Conservation (phyloP, 2,329 filamentous ascomycete species). For the Alternaria brassicicola region DNA sequence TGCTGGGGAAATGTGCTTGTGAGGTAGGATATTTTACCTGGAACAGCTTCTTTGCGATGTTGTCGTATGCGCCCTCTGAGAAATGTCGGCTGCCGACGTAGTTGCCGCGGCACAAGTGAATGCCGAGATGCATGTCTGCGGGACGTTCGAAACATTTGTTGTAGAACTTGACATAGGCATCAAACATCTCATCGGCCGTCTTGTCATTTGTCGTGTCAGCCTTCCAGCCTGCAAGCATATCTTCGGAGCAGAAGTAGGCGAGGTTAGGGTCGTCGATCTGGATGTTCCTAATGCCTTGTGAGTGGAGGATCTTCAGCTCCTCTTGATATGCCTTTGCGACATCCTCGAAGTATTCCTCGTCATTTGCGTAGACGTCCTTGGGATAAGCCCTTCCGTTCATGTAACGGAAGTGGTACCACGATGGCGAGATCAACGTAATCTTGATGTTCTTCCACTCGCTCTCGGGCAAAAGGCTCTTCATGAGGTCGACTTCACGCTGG, state of each 20-base stretch:
- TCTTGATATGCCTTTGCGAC: slow-evolving; percentile 55
- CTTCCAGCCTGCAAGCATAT: slow-evolving; percentile 50
- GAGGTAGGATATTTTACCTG: slow-evolving; percentile 30
- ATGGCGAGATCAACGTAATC: slow-evolving; percentile 69
- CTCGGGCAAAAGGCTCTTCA: slow-evolving; percentile 64
- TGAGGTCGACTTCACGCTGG: slow-evolving; percentile 64
- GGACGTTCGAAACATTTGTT: slow-evolving; percentile 71
- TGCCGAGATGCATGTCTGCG: slow-evolving; percentile 74
- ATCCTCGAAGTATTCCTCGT: slow-evolving; percentile 57
- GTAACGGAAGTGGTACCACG: slow-evolving; percentile 73
- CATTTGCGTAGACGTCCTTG: slow-evolving; percentile 53
- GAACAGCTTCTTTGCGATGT: slow-evolving; percentile 53
- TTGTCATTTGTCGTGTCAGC: slow-evolving; percentile 71
- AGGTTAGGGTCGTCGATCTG: slow-evolving; percentile 58
- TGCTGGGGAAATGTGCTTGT: neutral
- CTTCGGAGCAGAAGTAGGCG: slow-evolving; percentile 51
- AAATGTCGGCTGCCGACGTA: slow-evolving; percentile 56
- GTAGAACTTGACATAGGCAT: slow-evolving; percentile 78
- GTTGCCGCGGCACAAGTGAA: slow-evolving; percentile 70
- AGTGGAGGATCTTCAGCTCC: slow-evolving; percentile 55
- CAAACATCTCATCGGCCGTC: slow-evolving; percentile 72
- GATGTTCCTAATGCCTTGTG: slow-evolving; percentile 55
- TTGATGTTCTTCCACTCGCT: slow-evolving; percentile 70
- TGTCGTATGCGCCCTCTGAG: slow-evolving; percentile 56
- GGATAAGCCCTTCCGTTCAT: slow-evolving; percentile 58